phyloP scores from a whole-genome alignment of 257 asterid species.

The Asclepias syriaca region DNA sequence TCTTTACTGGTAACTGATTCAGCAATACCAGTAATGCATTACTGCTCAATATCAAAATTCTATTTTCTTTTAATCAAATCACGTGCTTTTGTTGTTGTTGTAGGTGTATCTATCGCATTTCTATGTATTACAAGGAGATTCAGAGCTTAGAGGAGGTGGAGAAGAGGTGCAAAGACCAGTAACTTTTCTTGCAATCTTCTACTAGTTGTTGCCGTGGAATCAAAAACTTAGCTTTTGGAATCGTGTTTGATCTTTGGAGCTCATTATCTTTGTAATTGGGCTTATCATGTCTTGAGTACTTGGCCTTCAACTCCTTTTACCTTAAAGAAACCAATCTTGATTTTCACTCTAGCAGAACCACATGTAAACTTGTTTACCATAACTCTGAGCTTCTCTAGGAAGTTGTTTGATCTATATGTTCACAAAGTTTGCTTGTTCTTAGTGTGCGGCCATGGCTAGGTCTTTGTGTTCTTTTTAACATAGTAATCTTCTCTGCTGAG shows the following conservation, averaged over 20 bases:
- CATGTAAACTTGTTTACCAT: not conserved
- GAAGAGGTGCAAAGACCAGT: conserved; percentile 82
- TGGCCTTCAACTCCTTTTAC: not conserved
- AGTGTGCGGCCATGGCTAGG: too few relatives aligned
- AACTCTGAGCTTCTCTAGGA: not conserved
- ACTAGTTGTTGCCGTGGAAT: not conserved
- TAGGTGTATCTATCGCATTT: conserved; percentile 78
- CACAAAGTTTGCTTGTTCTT: too few relatives aligned
- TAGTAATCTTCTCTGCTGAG: too few relatives aligned
- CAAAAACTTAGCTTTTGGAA: not conserved
- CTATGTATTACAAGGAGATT: conserved; percentile 63
- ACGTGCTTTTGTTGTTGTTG: conserved; percentile 11
- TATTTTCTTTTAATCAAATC: not conserved
- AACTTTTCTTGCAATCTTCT: conserved; percentile 17
- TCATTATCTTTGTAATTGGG: not conserved
- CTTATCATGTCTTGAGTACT: not conserved
- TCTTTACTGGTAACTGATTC: conserved; percentile 57
- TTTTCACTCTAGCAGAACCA: not conserved
- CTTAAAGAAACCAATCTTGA: not conserved
- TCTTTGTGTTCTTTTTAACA: too few relatives aligned
- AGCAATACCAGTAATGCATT: not conserved
- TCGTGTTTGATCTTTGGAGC: not conserved
- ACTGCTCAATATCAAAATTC: not conserved
- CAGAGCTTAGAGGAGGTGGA: conserved; percentile 66
- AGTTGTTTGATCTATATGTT: too few relatives aligned